Evolutionary conservation across 2,329 filamentous ascomycete species (phyloP).

Genomic region (Thermothelomyces thermophilus): DNA sequence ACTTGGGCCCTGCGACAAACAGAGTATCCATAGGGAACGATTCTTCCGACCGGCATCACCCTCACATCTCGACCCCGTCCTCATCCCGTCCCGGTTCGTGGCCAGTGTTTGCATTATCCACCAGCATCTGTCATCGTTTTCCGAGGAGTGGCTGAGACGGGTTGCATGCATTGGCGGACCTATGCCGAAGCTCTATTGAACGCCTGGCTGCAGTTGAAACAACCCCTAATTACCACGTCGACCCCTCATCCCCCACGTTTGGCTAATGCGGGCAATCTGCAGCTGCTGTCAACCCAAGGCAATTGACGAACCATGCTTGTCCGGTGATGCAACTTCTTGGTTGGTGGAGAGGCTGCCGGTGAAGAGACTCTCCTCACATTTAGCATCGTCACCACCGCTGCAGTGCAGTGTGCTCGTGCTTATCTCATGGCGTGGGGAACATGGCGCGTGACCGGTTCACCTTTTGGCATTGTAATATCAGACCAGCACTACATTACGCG

Average conservation of each 20-base stretch:
- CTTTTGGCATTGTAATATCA: not conserved
- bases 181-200: slow-evolving; percentile 7
- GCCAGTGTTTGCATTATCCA: slow-evolving; percentile 11
- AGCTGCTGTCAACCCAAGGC: slow-evolving; percentile 10
- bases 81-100: not conserved
- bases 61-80: not conserved
- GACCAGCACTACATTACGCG: not conserved
- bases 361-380: not conserved
- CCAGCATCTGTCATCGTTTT: slow-evolving; percentile 12
- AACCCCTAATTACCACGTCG: slow-evolving; percentile 9
- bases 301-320: not conserved
- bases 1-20: not conserved
- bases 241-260: slow-evolving; percentile 31
- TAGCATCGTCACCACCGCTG: not conserved
- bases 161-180: slow-evolving; percentile 4
- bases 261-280: slow-evolving; percentile 26
- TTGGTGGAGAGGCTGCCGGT: slow-evolving; percentile 3
- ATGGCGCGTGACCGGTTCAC: slow-evolving; percentile 9
- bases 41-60: not conserved
- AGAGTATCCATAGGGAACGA: slow-evolving; percentile 1
- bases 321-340: slow-evolving; percentile 1
- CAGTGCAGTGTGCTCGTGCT: not conserved
- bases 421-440: slow-evolving; percentile 8
- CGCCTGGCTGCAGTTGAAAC: slow-evolving; percentile 6
- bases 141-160: not conserved